phyloP scores from a whole-genome alignment of 2,329 filamentous ascomycete genomes.

The Phyllosticta capitalensis region DNA sequence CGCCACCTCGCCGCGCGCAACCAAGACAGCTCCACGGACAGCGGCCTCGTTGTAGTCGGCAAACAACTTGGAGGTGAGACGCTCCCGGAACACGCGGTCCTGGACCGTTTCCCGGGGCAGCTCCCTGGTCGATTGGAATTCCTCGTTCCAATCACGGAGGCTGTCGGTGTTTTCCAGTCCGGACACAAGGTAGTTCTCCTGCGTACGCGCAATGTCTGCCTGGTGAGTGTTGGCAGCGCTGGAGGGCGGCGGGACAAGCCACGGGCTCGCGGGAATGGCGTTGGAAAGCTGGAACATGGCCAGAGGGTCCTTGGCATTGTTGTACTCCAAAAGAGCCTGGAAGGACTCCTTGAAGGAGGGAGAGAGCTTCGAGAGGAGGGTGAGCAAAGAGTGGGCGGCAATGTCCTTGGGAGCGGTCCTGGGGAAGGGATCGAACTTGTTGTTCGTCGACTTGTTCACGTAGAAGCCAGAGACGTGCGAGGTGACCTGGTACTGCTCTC shows the following conservation, averaged over 20 bases:
- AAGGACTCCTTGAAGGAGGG: conserved; percentile 74
- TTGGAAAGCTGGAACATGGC: conserved; percentile 95
- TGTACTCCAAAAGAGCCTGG: conserved; percentile 69
- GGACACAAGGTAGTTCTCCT: conserved; percentile 83
- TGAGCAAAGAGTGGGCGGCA: conserved; percentile 76
- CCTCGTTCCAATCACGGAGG: conserved; percentile 95
- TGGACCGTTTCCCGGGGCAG: conserved; percentile 89
- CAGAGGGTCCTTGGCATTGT: conserved; percentile 75
- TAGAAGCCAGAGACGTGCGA: conserved; percentile 91
- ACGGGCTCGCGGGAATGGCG: conserved; percentile 82
- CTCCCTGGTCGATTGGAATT: conserved; percentile 94
- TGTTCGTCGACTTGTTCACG: conserved; percentile 91
- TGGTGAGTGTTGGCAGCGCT: conserved; percentile 61
- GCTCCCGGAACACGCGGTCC: conserved; percentile 90
- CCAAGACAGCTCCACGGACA: conserved; percentile 79
- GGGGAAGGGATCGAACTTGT: conserved; percentile 87
- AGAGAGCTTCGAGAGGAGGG: conserved; percentile 68
- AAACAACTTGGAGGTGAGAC: conserved; percentile 88
- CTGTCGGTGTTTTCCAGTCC: conserved; percentile 93
- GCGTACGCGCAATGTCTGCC: conserved; percentile 76
- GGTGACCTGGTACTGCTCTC: conserved; percentile 90
- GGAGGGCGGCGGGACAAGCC: conserved; percentile 67
- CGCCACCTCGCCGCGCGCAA: conserved; percentile 84
- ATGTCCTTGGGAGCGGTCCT: conserved; percentile 67
- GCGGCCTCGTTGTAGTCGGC: conserved; percentile 97